These are phyloP conservation scores for Phylloporus scabripes DNA, from an alignment of 768 basidiomycete genomes.

Conservation along the genomic window DNA sequence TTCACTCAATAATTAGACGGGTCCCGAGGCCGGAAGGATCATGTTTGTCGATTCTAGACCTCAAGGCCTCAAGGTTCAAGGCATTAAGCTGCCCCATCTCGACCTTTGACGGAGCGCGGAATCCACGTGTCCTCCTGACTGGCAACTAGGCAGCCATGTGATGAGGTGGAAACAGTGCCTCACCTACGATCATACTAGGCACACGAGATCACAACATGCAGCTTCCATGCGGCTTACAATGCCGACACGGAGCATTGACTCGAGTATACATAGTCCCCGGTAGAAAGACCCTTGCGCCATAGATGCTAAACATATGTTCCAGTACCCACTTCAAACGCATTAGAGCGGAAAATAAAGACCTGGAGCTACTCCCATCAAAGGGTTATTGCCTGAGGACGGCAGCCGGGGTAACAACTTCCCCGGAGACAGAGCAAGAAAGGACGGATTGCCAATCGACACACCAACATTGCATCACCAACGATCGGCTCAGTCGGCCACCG, in stretches of 20 bases:
- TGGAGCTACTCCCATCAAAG: too few species aligned
- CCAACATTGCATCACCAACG: too few species aligned
- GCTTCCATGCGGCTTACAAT: background rate
- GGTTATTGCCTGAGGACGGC: too few species aligned
- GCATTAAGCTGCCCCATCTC: background rate
- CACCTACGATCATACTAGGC: background rate
- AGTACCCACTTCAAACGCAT: too few species aligned
- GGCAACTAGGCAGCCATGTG: background rate
- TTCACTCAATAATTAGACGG: background rate
- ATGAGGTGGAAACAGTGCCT: constrained; percentile 1
- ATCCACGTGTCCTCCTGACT: constrained; percentile 7
- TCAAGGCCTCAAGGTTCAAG: background rate
- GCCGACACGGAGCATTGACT: background rate
- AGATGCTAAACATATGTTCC: too few species aligned
- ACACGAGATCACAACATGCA: background rate
- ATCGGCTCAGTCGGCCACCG: too few species aligned
- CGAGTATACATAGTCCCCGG: background rate
- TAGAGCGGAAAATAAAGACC: too few species aligned
- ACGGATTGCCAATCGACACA: too few species aligned
- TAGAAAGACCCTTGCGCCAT: background rate
- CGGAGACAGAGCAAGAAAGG: too few species aligned
- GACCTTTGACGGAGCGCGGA: background rate
- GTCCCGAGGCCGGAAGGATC: constrained; percentile 1
- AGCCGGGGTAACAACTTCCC: too few species aligned
- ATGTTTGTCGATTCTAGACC: background rate